Evolutionary conservation across 345 rosid species (phyloP).

Genomic region (Brassica rapa): DNA sequence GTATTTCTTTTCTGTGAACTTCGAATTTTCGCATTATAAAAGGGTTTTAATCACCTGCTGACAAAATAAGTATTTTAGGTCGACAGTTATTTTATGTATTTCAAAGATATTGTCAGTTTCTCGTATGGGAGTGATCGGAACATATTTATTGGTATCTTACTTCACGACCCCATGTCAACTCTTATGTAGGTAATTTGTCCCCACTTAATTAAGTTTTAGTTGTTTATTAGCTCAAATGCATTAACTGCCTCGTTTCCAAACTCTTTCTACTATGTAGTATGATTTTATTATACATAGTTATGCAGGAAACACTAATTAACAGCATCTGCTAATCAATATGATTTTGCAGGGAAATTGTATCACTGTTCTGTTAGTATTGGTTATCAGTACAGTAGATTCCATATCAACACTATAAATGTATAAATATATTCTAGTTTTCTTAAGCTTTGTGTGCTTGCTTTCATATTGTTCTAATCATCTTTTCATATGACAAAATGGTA

Average conservation of each 20-base stretch:
- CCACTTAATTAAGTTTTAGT: conserved; percentile 35
- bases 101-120: not conserved
- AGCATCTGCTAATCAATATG: not conserved
- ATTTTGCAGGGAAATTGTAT: not conserved
- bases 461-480: not conserved
- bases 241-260: conserved; percentile 11
- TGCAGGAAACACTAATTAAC: not conserved
- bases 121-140: conserved; percentile 15
- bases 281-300: not conserved
- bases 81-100: not conserved
- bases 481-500: not conserved
- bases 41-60: not conserved
- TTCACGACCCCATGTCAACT: conserved; percentile 45
- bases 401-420: not conserved
- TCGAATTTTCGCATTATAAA: conserved; percentile 7
- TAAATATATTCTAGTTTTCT: not conserved
- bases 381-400: not conserved
- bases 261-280: not conserved
- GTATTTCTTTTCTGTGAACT: not conserved
- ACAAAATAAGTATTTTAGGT: conserved; percentile 11
- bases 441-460: not conserved
- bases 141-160: conserved; percentile 39
- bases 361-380: not conserved
- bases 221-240: conserved; percentile 30
- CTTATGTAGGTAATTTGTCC: conserved; percentile 41